Conservation (phyloP, 2,329 filamentous ascomycete genomes). For the Aspergillus udagawae region DNA sequence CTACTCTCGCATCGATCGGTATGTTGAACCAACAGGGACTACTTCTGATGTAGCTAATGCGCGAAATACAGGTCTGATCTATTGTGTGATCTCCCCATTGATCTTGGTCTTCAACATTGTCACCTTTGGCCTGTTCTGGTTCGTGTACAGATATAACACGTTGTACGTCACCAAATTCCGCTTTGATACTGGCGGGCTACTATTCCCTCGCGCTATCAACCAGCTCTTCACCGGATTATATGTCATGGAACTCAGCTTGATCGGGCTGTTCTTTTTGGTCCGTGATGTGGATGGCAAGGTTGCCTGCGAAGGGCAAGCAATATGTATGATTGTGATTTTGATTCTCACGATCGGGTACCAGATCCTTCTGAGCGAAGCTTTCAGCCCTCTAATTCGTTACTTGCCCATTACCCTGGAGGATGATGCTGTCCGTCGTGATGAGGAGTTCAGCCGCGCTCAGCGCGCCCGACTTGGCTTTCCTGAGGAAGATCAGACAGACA, state of each 20-base stretch:
- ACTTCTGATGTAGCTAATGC: constrained; percentile 1
- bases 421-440: constrained; percentile 84
- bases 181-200: constrained; percentile 83
- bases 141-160: constrained; percentile 95
- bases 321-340: constrained; percentile 75
- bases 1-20: constrained; percentile 90
- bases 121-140: constrained; percentile 86
- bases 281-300: constrained; percentile 51
- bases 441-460: constrained; percentile 79
- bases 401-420: constrained; percentile 94
- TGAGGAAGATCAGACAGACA: constrained; percentile 41
- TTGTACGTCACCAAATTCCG: constrained; percentile 89
- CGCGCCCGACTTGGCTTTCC: constrained; percentile 62
- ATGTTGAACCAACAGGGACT: constrained; percentile 21
- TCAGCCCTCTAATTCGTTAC: constrained; percentile 80
- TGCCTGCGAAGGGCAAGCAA: constrained; percentile 70
- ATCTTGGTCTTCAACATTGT: constrained; percentile 92
- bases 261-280: constrained; percentile 84
- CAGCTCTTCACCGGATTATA: constrained; percentile 94
- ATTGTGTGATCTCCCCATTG: constrained; percentile 81
- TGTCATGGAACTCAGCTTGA: constrained; percentile 85
- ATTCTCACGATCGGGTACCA: constrained; percentile 74
- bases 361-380: constrained; percentile 73
- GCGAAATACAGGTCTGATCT: constrained; percentile 59
- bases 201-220: constrained; percentile 91